These are phyloP conservation scores for Uromyces viciae-fabae DNA, from an alignment of 1,284 basidiomycete genomes.

Conservation along the genomic window DNA sequence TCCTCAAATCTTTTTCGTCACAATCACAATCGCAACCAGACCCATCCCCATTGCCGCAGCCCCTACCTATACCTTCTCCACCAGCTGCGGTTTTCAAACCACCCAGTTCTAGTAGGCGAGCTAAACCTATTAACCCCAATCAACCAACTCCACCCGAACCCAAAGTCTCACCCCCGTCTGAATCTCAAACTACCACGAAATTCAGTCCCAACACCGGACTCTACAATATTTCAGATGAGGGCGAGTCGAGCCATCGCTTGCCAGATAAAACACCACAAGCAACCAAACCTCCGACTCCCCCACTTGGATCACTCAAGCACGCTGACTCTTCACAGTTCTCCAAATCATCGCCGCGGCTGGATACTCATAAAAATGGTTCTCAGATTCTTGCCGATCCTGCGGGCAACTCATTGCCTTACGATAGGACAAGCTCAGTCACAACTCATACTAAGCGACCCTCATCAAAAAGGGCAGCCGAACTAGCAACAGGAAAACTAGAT, in stretches of 20 bases:
- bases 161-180: not conserved
- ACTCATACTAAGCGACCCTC: not conserved
- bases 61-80: not conserved
- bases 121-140: not conserved
- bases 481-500: not conserved
- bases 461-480: not conserved
- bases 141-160: not conserved
- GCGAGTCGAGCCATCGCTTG: not conserved
- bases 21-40: not conserved
- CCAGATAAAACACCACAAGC: not conserved
- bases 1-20: not conserved
- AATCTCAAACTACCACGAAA: conserved; percentile 15
- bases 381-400: not conserved
- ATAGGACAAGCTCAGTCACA: not conserved
- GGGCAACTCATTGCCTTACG: not conserved
- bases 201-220: conserved; percentile 21
- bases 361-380: not conserved
- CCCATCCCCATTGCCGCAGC: not conserved
- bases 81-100: conserved; percentile 16
- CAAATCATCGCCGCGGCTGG: conserved; percentile 4
- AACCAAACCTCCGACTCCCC: not conserved
- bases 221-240: conserved; percentile 25
- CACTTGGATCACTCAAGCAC: not conserved
- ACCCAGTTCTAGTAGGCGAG: conserved; percentile 26
- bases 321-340: not conserved